A percentile compares a stretch with the other conserved stretches of the same genome.
Conservation (phyloP, 768 basidiomycete species). For the Trametes punicea region DNA sequence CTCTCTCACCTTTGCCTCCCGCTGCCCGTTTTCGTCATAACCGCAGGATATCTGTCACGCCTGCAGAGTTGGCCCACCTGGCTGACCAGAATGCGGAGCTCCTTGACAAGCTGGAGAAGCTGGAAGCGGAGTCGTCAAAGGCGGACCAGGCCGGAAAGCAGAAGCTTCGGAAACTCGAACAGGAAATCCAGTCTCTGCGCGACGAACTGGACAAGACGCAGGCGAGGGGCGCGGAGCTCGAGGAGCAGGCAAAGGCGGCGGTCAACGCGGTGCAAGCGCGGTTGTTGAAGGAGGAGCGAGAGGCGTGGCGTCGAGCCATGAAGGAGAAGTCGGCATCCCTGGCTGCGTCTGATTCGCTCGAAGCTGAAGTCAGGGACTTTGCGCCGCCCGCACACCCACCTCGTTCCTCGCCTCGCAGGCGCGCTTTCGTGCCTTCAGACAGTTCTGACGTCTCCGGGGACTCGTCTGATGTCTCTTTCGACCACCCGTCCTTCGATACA, state of each 20-base stretch:
- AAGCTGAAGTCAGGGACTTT: slow-evolving; percentile 24
- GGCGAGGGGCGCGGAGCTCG: slow-evolving; percentile 64
- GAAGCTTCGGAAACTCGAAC: slow-evolving; percentile 69
- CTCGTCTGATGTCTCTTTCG: background rate
- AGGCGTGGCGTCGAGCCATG: slow-evolving; percentile 47
- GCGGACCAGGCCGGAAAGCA: slow-evolving; percentile 67
- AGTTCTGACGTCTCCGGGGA: background rate
- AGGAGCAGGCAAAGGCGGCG: slow-evolving; percentile 54
- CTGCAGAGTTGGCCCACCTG: slow-evolving; percentile 64
- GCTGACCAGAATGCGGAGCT: slow-evolving; percentile 85
- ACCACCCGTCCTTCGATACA: background rate
- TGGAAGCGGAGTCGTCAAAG: slow-evolving; percentile 66
- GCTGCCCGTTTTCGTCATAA: slow-evolving; percentile 16
- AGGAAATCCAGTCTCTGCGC: slow-evolving; percentile 71
- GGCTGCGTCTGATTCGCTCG: slow-evolving; percentile 4
- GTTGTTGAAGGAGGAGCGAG: slow-evolving; percentile 44
- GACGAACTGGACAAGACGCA: slow-evolving; percentile 78
- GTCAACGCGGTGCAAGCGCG: slow-evolving; percentile 28
- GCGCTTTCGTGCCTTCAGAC: background rate
- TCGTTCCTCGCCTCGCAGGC: slow-evolving; percentile 10
- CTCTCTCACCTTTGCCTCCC: slow-evolving; percentile 3
- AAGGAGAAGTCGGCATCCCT: slow-evolving; percentile 31
- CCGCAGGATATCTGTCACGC: slow-evolving; percentile 59
- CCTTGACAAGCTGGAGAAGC: slow-evolving; percentile 65
- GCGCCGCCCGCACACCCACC: slow-evolving; percentile 26